These are phyloP conservation scores for Nymphaea colorata DNA, from an alignment of 164 flowering plant genomes.

Conservation along the genomic window DNA sequence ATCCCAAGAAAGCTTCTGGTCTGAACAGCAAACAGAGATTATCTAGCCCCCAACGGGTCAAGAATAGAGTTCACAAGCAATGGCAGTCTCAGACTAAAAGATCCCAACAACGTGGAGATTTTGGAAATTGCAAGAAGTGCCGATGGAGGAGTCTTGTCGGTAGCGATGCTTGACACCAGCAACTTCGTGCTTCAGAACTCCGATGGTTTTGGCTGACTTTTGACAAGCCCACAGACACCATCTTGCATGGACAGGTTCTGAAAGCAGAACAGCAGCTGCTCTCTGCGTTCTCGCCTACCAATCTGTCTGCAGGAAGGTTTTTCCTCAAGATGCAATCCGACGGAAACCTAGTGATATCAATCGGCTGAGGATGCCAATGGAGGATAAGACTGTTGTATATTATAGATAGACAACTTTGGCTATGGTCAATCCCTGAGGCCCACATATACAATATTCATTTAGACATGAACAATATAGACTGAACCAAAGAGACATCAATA, in stretches of 20 bases:
- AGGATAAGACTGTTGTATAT: too few species aligned
- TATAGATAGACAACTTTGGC: too few species aligned
- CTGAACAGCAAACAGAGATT: slow-evolving; percentile 5
- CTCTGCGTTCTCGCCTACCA: background rate
- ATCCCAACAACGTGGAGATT: background rate
- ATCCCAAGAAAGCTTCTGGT: background rate
- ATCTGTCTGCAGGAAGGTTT: slow-evolving; percentile 3
- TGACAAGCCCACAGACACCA: slow-evolving; percentile 1
- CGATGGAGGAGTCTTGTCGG: slow-evolving; percentile 11
- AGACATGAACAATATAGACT: too few species aligned
- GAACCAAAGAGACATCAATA: too few species aligned
- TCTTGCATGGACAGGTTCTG: background rate
- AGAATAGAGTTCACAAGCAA: background rate
- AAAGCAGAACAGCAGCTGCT: background rate
- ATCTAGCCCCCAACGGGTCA: background rate
- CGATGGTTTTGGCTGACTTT: slow-evolving; percentile 4
- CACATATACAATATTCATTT: too few species aligned
- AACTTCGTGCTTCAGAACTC: slow-evolving; percentile 20
- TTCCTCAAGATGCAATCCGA: slow-evolving; percentile 1
- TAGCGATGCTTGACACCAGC: slow-evolving; percentile 34
- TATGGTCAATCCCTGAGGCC: too few species aligned
- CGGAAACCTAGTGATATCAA: background rate
- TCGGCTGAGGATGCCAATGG: too few species aligned
- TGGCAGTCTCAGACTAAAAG: background rate
- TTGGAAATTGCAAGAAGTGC: background rate